These are phyloP conservation scores for Hibiscus tridactylites DNA, from an alignment of 345 rosid genomes.

Conservation along the genomic window DNA sequence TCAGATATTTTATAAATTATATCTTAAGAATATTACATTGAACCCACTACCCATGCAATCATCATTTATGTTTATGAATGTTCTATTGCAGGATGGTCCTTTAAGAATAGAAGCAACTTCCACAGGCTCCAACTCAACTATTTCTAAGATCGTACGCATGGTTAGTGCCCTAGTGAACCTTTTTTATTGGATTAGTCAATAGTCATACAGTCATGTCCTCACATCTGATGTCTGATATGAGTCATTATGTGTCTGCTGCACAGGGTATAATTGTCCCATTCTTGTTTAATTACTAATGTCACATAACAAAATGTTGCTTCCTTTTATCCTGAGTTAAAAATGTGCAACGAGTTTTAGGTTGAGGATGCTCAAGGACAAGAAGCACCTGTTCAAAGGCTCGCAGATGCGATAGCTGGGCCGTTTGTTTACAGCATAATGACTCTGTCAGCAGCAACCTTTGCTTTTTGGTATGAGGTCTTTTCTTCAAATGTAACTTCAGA, in stretches of 20 bases:
- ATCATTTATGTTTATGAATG: slow-evolving; percentile 2
- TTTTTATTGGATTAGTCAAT: background rate
- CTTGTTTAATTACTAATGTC: background rate
- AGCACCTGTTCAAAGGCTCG: slow-evolving; percentile 93
- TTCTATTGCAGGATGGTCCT: slow-evolving; percentile 81
- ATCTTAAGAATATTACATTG: background rate
- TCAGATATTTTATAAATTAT: slow-evolving; percentile 1
- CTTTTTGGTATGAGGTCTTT: slow-evolving; percentile 63
- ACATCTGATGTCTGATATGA: background rate
- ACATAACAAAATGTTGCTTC: background rate
- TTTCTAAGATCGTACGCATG: slow-evolving; percentile 83
- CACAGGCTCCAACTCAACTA: slow-evolving; percentile 78
- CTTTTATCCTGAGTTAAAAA: background rate
- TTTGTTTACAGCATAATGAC: slow-evolving; percentile 81
- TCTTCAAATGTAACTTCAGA: slow-evolving; percentile 9
- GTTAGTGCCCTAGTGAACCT: slow-evolving; percentile 30
- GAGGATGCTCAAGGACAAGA: slow-evolving; percentile 95
- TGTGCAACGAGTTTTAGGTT: slow-evolving; percentile 38
- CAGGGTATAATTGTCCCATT: background rate
- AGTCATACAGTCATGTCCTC: background rate
- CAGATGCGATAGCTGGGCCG: slow-evolving; percentile 94
- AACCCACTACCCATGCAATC: background rate
- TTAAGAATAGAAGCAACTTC: slow-evolving; percentile 72
- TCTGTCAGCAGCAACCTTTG: slow-evolving; percentile 80
- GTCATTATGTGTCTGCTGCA: background rate